These are phyloP conservation scores for Suhomyces atakaporum DNA, from an alignment of 1,139 yeast genomes.

Conservation along the genomic window DNA sequence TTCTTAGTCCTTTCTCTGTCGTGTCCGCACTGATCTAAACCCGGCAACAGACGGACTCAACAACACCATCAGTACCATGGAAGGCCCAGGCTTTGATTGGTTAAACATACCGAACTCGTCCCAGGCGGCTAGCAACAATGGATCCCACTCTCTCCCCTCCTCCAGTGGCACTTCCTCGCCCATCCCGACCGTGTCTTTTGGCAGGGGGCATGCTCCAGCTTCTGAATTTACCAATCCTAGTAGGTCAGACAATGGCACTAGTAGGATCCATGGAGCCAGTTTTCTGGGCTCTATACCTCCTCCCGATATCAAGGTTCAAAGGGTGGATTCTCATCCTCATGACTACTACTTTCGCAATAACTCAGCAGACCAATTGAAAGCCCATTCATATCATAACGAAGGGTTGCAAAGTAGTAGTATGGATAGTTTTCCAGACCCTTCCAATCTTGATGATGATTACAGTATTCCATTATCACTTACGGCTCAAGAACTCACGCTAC, in stretches of 20 bases:
- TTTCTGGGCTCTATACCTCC: not conserved
- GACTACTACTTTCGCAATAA: conserved; percentile 11
- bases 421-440: conserved; percentile 4
- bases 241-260: no score
- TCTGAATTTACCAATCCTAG: conserved; percentile 1
- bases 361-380: conserved; percentile 18
- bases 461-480: conserved; percentile 62
- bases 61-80: conserved; percentile 20
- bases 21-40: not conserved
- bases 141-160: no score
- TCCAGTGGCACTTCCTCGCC: conserved; percentile 23
- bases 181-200: conserved; percentile 40
- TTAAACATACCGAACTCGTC: conserved; percentile 23
- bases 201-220: conserved; percentile 1
- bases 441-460: conserved; percentile 9
- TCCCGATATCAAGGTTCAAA: conserved; percentile 1
- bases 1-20: not conserved
- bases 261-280: not conserved
- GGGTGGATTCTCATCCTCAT: conserved; percentile 4
- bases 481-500: conserved; percentile 59
- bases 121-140: no score
- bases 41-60: not conserved
- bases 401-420: conserved; percentile 7
- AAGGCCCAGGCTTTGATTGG: conserved; percentile 45
- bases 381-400: not conserved